Base-by-base conservation (phyloP, 192 early-diverging fungal species). In the Coemansia sp. region DNA sequence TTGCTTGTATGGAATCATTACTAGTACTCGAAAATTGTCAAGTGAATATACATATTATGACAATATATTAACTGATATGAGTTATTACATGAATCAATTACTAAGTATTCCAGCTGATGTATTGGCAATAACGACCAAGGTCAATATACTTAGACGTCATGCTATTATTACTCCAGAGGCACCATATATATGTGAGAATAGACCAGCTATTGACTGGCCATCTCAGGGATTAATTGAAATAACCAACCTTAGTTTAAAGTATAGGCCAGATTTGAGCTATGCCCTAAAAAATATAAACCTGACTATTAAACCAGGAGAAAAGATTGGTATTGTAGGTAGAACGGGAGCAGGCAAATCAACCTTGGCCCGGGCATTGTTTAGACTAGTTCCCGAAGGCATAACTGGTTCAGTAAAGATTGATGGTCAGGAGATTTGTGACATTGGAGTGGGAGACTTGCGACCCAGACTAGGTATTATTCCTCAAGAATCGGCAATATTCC, bases 401-500 rank as follows among this genome's bases (percentile, higher is more conserved):
- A 15, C 21, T 1, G 84, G 86, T 6, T 64, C 56, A 7, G 81
- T 88, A 22, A 48, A 54, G 0, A 84, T 88, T 29, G 87, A 88
- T 38, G 75, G 75, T 7, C 55, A 85, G 37, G 85, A 87, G 45
- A 86, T 73, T 29, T 59, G 62, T 24, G 85, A 73, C 22, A 74
- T 88, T 51, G 87, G 87, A 27, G 67, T 88, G 11, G 55, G 67
- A n/a, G 74, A 88, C 27, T 53, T 87, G 55, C 62, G 87, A 5
- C 69, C 82, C 0, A 67, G 59, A 4, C 64, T 88, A n/a, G 79
- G 76, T 21, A 84, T 89, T 37, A 84, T 89, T 17, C 87, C 88
- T 2, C 87, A 88, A 63, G 89, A 90, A 25, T 86, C 89, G 0
- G 73, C 83, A 3, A 50, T 91, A 12, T 88, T 90, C 52, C 77